A percentile compares a stretch with the other conserved stretches of the same genome.
Conservation (phyloP, 169 alveolate species). For the Babesia divergens region DNA sequence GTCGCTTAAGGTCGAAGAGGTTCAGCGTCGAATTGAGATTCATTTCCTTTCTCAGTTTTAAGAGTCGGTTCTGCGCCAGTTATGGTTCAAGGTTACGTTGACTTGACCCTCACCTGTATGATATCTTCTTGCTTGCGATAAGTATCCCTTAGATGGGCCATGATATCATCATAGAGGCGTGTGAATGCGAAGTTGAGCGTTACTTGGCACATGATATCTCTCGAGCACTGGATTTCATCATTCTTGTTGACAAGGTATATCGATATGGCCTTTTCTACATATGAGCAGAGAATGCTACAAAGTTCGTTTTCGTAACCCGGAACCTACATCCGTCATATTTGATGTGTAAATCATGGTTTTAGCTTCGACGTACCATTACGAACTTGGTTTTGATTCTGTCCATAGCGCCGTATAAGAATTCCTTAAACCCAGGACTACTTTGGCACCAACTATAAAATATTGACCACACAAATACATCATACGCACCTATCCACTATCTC, state of each 20-base stretch:
- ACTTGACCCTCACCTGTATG: conserved; percentile 13
- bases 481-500: conserved; percentile 8
- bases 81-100: too few species aligned
- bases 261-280: conserved; percentile 34
- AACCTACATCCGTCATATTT: conserved; percentile 19
- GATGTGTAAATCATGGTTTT: neutral
- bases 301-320: conserved; percentile 60
- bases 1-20: conserved; percentile 38
- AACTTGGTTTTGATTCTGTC: conserved; percentile 38
- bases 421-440: conserved; percentile 27
- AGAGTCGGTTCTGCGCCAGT: conserved; percentile 21
- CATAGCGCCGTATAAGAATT: neutral
- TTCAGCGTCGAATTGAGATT: conserved; percentile 47
- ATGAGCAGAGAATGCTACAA: conserved; percentile 35
- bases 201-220: conserved; percentile 27
- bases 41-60: conserved; percentile 56
- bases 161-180: conserved; percentile 8
- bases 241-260: conserved; percentile 9
- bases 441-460: conserved; percentile 38
- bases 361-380: conserved; percentile 34
- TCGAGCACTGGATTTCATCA: conserved; percentile 28
- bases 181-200: conserved; percentile 36
- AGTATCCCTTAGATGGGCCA: conserved; percentile 12
- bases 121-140: conserved; percentile 39
- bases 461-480: too few species aligned